Percentiles rank a stretch among this genome's conserved stretches.
These are phyloP conservation scores for Flaveria ramosissima DNA, from an alignment of 129 eudicot genomes.

Conservation along the genomic window DNA sequence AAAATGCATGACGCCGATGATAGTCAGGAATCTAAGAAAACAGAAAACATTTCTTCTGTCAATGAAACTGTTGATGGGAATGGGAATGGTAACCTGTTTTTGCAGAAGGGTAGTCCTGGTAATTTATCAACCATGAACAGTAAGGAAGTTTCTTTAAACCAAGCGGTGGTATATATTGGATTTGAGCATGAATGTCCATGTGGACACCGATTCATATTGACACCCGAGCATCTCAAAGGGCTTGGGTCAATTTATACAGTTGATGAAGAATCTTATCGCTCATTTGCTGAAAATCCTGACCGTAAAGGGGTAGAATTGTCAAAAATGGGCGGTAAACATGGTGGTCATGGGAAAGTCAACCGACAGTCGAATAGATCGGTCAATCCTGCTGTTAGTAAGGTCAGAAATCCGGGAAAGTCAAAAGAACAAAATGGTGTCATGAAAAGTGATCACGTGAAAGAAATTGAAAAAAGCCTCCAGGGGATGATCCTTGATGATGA, in stretches of 20 bases:
- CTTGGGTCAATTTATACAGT: constrained; percentile 58
- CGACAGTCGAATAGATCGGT: constrained; percentile 52
- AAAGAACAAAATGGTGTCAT: constrained; percentile 32
- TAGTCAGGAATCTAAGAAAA: constrained; percentile 39
- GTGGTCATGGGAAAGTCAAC: constrained; percentile 52
- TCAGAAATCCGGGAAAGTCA: constrained; percentile 47
- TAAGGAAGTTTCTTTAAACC: constrained; percentile 43
- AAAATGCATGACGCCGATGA: constrained; percentile 31
- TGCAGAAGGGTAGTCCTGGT: constrained; percentile 50
- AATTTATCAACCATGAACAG: constrained; percentile 37
- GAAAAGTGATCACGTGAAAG: constrained; percentile 39
- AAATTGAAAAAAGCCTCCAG: constrained; percentile 48
- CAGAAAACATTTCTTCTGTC: constrained; percentile 33
- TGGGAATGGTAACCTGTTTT: constrained; percentile 41
- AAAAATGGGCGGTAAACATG: constrained; percentile 53
- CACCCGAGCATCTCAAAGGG: constrained; percentile 68
- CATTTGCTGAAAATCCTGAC: constrained; percentile 43
- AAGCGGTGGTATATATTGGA: constrained; percentile 61
- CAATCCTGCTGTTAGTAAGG: constrained; percentile 35
- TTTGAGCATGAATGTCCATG: constrained; percentile 95
- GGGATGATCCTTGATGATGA: constrained; percentile 57
- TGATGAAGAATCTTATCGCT: constrained; percentile 53
- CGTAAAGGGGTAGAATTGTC: constrained; percentile 49
- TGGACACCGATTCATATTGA: constrained; percentile 87
- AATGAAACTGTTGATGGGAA: constrained; percentile 25